phyloP scores from a whole-genome alignment of 116 monocot genomes.

The Phalaenopsis hybrid region DNA sequence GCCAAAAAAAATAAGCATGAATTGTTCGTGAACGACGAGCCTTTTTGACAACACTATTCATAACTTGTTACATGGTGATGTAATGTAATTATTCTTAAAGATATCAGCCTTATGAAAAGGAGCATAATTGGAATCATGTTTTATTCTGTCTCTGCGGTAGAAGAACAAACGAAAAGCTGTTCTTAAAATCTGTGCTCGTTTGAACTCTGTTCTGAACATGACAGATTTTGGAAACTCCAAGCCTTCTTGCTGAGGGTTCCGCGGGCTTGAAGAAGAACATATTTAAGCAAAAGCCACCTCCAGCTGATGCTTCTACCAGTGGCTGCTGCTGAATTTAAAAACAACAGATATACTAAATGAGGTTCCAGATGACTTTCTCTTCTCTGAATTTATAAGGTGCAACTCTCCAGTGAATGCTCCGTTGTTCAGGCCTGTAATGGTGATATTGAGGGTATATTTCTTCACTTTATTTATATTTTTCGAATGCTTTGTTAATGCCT shows the following conservation, averaged over 20 bases:
- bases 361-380: not conserved
- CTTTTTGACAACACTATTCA: too few species aligned
- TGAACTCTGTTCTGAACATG: not conserved
- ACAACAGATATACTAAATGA: not conserved
- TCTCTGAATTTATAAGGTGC: not conserved
- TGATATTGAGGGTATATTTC: too few species aligned
- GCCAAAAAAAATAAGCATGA: too few species aligned
- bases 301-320: slow-evolving; percentile 53
- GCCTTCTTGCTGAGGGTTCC: slow-evolving; percentile 80
- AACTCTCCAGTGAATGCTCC: not conserved
- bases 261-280: slow-evolving; percentile 66
- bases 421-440: too few species aligned
- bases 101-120: too few species aligned
- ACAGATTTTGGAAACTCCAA: slow-evolving; percentile 96
- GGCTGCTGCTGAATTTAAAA: slow-evolving; percentile 56
- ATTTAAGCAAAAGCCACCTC: slow-evolving; percentile 81
- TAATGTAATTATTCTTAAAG: too few species aligned
- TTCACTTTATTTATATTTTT: not conserved
- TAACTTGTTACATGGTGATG: too few species aligned
- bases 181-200: not conserved
- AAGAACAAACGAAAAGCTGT: not conserved
- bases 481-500: not conserved
- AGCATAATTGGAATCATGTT: too few species aligned
- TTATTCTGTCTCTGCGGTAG: not conserved
- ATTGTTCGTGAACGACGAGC: too few species aligned